These are phyloP conservation scores for Calocera cornea DNA, from an alignment of 768 basidiomycete species.

Conservation along the genomic window DNA sequence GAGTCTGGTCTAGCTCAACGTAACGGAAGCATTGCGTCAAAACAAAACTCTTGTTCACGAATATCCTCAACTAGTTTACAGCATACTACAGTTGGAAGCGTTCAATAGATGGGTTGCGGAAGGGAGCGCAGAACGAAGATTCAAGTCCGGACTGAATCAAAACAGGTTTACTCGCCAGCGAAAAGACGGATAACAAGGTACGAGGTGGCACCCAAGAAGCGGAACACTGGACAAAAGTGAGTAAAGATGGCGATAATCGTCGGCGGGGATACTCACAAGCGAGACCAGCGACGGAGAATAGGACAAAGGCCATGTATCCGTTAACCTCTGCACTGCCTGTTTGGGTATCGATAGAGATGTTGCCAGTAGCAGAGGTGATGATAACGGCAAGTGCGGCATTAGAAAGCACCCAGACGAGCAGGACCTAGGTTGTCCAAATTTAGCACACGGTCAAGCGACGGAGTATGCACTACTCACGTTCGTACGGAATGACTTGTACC, in stretches of 20 bases:
- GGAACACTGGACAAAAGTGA: slow-evolving; percentile 42
- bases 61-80: background rate
- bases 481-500: slow-evolving; percentile 78
- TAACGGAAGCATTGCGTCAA: background rate
- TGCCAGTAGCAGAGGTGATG: background rate
- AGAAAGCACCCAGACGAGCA: slow-evolving; percentile 78
- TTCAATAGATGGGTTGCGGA: background rate
- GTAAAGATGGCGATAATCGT: background rate
- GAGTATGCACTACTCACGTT: slow-evolving; percentile 36
- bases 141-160: background rate
- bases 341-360: background rate
- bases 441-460: background rate
- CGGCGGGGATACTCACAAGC: slow-evolving; percentile 47
- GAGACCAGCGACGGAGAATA: slow-evolving; percentile 78
- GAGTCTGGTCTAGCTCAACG: background rate
- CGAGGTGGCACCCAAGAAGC: slow-evolving; percentile 66
- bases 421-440: slow-evolving; percentile 32
- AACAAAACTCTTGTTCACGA: background rate
- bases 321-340: slow-evolving; percentile 36
- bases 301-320: slow-evolving; percentile 78
- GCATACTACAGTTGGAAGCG: background rate
- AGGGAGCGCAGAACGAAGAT: background rate
- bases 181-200: slow-evolving; percentile 82
- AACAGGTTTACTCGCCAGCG: slow-evolving; percentile 56
- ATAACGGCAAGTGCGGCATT: slow-evolving; percentile 30